phyloP scores from a whole-genome alignment of 2,329 filamentous ascomycete species.

The Hortaea sp. region DNA sequence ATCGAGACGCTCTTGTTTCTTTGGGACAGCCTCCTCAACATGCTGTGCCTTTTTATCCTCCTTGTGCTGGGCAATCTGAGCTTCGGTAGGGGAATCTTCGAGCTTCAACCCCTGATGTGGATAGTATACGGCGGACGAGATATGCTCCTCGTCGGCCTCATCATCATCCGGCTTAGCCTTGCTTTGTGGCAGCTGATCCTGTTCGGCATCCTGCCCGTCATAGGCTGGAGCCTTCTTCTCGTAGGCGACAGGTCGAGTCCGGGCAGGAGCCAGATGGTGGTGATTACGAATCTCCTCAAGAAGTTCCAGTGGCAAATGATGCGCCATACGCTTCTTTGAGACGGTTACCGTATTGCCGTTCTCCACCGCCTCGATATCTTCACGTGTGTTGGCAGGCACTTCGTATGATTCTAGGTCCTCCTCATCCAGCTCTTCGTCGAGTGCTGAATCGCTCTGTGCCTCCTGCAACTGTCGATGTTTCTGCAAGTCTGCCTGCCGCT shows the following conservation, averaged over 20 bases:
- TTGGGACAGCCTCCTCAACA: background rate
- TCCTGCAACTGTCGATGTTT: slow-evolving; percentile 19
- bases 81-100: slow-evolving; percentile 27
- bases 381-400: slow-evolving; percentile 12
- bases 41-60: slow-evolving; percentile 6
- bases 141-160: slow-evolving; percentile 72
- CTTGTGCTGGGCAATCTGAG: slow-evolving; percentile 15
- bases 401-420: background rate
- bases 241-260: slow-evolving; percentile 36
- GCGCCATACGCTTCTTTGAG: slow-evolving; percentile 20
- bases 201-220: slow-evolving; percentile 8
- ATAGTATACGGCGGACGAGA: slow-evolving; percentile 75
- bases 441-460: background rate
- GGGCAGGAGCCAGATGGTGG: slow-evolving; percentile 40
- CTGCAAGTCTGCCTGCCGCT: slow-evolving; percentile 41
- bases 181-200: slow-evolving; percentile 4
- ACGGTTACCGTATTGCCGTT: slow-evolving; percentile 15
- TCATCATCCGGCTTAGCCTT: slow-evolving; percentile 37
- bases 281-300: slow-evolving; percentile 49
- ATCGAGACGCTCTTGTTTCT: slow-evolving; percentile 18
- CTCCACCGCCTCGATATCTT: slow-evolving; percentile 24
- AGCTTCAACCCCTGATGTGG: slow-evolving; percentile 55
- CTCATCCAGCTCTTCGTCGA: slow-evolving; percentile 1
- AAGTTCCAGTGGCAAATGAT: slow-evolving; percentile 38
- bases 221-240: slow-evolving; percentile 12